Base-by-base conservation (phyloP, 169 alveolate genomes). In the Amoebophrya sp. region DNA sequence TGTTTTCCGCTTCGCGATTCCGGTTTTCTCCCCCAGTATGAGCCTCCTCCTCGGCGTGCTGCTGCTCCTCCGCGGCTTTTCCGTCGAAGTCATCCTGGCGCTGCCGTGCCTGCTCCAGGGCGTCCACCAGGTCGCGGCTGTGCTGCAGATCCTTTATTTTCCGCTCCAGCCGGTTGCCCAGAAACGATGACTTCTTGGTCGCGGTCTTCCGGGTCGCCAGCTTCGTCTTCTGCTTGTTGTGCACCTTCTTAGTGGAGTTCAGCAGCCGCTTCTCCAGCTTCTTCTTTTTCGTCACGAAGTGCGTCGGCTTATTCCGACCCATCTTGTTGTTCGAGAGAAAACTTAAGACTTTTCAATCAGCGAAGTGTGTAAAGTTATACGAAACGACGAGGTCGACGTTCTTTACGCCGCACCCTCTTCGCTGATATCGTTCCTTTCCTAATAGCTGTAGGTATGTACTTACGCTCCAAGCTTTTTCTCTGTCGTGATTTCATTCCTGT, bases 301-400 rank as follows among this genome's bases (percentile, higher is more conserved):
- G 83, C 83, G 83, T 66, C 35, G 83, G 83, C 83, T 66, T 66
- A 25, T 66, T 66, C 32, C 83, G 83, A 25, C 83, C 83, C 83
- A 66, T 66, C 35, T 3, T 66, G 66, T 47, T 47, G 29, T 47
- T 47, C 66, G 66, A 12, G 66, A 47, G n/a, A n/a, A n/a, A n/a
- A n/a, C n/a, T n/a, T n/a, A n/a, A n/a, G n/a, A n/a, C n/a, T n/a
- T n/a, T n/a, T n/a, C n/a, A n/a, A n/a, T n/a, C n/a, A n/a, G n/a
- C n/a, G n/a, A n/a, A n/a, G n/a, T n/a, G n/a, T n/a, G n/a, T n/a
- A n/a, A n/a, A n/a, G n/a, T n/a, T n/a, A n/a, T n/a, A n/a, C n/a
- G n/a, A n/a, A n/a, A n/a, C n/a, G n/a, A n/a, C n/a, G n/a, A n/a
- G n/a, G n/a, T n/a, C n/a, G n/a, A n/a, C n/a, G n/a, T n/a, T n/a